Base-by-base conservation (phyloP, 2,329 filamentous ascomycete species). In the Pseudogymnoascus sp. region DNA sequence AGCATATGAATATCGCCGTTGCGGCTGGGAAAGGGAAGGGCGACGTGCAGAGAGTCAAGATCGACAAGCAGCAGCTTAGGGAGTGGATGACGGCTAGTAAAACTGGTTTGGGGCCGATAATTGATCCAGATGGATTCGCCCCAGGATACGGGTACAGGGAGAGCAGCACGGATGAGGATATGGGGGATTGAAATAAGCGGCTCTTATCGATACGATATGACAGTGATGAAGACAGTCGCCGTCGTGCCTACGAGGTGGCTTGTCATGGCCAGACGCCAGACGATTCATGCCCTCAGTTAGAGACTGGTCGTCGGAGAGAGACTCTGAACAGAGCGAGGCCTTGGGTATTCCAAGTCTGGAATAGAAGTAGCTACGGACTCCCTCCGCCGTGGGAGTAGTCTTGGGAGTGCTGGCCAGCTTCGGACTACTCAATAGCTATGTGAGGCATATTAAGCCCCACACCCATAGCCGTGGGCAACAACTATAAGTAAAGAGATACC, bases 1-100 rank as follows among this genome's bases (percentile, higher is more conserved):
- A 88, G 63, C 86, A 90, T 62, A 96, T 97, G 90, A 86, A 82
- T 7, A 76, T 94, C 35, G 78, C 88, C 57, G 73, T 85, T 73
- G 78, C 87, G 69, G 81, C 78, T 66, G 81, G 76, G 70, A 72
- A 72, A 76, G 76, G 1, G 67, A 72, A 59, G 68, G 69, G 38
- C 2, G 65, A 72, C 61, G 76, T 81, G 9, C 73, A 73, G 37
- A 74, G 79, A 18, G 80, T 86, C 30, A 75, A 73, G 25, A 69
- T 86, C 61, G 79, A 81, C 62, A 82, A 80, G 70, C 74, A 77
- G 34, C 78, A 76, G 2, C 76, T 95, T 5, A 78, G 85, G 67
- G 79, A 79, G 39, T 96, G 90, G 85, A 83, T 87, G 9, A 77
- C 79, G 57, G 75, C 74, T 61, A 81, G 91, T 67, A 70, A 69